Evolutionary conservation across 179 eudicot genomes (phyloP).

Genomic region (Silene vulgaris): DNA sequence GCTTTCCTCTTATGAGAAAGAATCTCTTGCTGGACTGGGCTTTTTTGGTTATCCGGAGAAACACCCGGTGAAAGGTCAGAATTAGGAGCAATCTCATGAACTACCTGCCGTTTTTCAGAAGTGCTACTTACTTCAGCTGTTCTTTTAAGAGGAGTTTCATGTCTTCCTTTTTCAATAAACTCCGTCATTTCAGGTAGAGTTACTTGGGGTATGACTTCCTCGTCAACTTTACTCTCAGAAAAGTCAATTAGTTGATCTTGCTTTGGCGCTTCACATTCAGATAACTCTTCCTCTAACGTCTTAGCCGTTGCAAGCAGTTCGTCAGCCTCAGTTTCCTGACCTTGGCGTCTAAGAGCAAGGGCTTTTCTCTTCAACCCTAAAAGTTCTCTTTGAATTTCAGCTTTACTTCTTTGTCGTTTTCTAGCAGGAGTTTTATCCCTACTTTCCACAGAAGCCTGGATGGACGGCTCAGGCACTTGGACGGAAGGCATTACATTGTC

Average conservation of each 20-base stretch:
- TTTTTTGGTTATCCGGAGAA: conserved; percentile 32
- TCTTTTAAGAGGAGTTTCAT: conserved; percentile 34
- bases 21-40: conserved; percentile 54
- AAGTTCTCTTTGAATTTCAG: conserved; percentile 78
- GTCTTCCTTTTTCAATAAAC: conserved; percentile 19
- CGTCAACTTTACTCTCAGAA: conserved; percentile 20
- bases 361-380: conserved; percentile 83
- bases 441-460: conserved; percentile 15
- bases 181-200: conserved; percentile 21
- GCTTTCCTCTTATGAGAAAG: conserved; percentile 73
- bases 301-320: conserved; percentile 58
- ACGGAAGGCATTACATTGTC: conserved; percentile 31
- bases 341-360: conserved; percentile 74
- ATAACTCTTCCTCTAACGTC: conserved; percentile 68
- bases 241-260: conserved; percentile 11
- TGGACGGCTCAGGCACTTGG: conserved; percentile 25
- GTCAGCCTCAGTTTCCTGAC: conserved; percentile 72
- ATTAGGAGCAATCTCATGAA: conserved; percentile 19
- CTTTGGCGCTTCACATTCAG: conserved; percentile 57
- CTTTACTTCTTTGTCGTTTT: conserved; percentile 53
- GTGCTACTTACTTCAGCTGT: conserved; percentile 29
- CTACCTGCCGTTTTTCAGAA: conserved; percentile 33
- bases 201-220: conserved; percentile 29
- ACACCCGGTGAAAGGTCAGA: conserved; percentile 23
- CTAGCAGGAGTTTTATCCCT: conserved; percentile 20